Conservation (phyloP, 2,329 filamentous ascomycete species). For the Magnaporthiopsis poae region DNA sequence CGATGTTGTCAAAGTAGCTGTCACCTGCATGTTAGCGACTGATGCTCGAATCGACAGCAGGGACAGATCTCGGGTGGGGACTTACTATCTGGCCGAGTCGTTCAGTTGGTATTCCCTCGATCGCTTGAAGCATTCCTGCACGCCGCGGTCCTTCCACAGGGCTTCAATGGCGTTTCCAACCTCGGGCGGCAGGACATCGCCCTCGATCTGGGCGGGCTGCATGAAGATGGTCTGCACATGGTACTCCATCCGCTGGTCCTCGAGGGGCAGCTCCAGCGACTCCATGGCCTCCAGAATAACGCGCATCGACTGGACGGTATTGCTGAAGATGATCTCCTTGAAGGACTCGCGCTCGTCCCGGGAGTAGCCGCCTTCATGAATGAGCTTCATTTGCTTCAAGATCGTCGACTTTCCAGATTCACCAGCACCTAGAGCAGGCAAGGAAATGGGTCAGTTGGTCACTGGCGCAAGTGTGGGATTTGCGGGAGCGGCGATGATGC, state of each 20-base stretch:
- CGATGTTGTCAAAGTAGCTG: conserved; percentile 93
- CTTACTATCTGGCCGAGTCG: conserved; percentile 91
- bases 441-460: neutral
- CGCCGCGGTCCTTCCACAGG: conserved; percentile 84
- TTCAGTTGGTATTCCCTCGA: conserved; percentile 94
- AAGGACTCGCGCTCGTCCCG: conserved; percentile 69
- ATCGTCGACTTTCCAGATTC: conserved; percentile 95
- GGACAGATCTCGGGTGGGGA: neutral
- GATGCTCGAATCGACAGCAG: neutral
- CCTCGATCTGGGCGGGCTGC: conserved; percentile 93
- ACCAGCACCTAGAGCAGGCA: conserved; percentile 69
- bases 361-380: conserved; percentile 97
- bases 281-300: conserved; percentile 62
- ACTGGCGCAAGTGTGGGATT: too few species aligned
- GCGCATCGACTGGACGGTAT: conserved; percentile 60
- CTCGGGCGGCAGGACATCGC: conserved; percentile 85
- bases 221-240: conserved; percentile 96
- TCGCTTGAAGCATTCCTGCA: conserved; percentile 90
- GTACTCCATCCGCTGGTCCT: conserved; percentile 88
- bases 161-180: conserved; percentile 87
- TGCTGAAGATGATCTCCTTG: conserved; percentile 63
- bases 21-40: neutral
- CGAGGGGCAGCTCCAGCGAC: conserved; percentile 66
- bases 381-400: conserved; percentile 97
- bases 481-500: neutral